Evolutionary conservation across 2,329 filamentous ascomycete species (phyloP).

Genomic region (Tolypocladium amazonense): DNA sequence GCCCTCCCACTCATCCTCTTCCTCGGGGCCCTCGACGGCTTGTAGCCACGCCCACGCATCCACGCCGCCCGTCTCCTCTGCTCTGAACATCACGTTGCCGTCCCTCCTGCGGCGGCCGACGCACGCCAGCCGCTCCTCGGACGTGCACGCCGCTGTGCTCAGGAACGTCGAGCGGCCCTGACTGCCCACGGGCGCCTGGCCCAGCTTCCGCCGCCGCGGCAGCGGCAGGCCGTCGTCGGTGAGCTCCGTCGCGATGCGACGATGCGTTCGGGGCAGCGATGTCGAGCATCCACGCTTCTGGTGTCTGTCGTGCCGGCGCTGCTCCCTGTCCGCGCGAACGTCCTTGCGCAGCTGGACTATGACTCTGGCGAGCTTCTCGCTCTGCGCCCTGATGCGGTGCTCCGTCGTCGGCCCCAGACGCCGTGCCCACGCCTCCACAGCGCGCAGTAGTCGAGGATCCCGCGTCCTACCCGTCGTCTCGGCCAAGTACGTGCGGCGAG

Average conservation of each 20-base stretch:
- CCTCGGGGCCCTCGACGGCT: background rate
- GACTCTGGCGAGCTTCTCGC: conserved; percentile 2
- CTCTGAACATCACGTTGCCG: background rate
- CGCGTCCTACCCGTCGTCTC: no score
- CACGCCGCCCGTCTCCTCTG: background rate
- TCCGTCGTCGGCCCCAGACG: no score
- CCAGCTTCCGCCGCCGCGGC: background rate
- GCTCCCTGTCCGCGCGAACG: background rate
- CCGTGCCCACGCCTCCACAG: no score
- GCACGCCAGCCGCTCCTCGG: background rate
- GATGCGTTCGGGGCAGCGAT: background rate
- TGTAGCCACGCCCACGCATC: background rate
- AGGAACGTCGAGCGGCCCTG: background rate
- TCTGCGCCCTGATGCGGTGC: no score
- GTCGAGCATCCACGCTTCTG: background rate
- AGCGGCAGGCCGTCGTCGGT: background rate
- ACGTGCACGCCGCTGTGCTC: background rate
- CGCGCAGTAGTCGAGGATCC: no score
- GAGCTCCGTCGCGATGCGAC: background rate
- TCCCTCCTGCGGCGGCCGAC: background rate
- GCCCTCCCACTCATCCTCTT: background rate
- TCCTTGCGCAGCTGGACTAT: conserved; percentile 2
- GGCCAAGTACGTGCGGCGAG: no score
- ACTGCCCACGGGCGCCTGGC: background rate
- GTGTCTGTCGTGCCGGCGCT: background rate